phyloP scores from a whole-genome alignment of 345 rosid species.

The Linum trigynum region DNA sequence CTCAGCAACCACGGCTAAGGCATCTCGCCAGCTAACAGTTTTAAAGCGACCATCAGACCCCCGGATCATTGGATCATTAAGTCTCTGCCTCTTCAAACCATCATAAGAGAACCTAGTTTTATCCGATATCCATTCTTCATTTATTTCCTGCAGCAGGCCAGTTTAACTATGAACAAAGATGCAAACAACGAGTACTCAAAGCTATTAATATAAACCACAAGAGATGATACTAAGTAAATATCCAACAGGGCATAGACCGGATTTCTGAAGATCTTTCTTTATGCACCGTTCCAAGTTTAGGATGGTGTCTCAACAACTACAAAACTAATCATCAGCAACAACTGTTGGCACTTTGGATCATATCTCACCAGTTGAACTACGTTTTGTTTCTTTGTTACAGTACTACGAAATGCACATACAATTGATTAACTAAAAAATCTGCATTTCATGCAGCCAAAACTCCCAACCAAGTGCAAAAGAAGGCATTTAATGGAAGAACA shows the following conservation, averaged over 20 bases:
- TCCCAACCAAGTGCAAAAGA: not conserved
- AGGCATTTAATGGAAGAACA: not conserved
- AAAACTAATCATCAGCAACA: not conserved
- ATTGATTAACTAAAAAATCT: not conserved
- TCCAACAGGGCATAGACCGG: not conserved
- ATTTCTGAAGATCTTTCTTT: no score
- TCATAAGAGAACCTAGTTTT: conserved; percentile 93
- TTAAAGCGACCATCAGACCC: conserved; percentile 84
- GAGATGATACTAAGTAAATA: no score
- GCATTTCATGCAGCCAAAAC: not conserved
- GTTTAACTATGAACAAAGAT: conserved; percentile 9
- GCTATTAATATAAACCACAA: not conserved
- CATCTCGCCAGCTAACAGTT: conserved; percentile 94
- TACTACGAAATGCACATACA: not conserved
- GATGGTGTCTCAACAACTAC: not conserved
- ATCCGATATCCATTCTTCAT: conserved; percentile 99
- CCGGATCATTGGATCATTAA: conserved; percentile 96
- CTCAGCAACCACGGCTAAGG: conserved; percentile 84
- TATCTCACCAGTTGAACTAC: not conserved
- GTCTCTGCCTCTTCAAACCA: conserved; percentile 97
- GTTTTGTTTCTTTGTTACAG: no score
- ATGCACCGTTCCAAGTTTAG: not conserved
- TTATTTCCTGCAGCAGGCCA: conserved; percentile 64
- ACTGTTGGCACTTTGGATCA: not conserved
- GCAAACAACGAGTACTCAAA: not conserved